Conservation (phyloP, 2,329 filamentous ascomycete genomes). For the Triangularia verruculosa region DNA sequence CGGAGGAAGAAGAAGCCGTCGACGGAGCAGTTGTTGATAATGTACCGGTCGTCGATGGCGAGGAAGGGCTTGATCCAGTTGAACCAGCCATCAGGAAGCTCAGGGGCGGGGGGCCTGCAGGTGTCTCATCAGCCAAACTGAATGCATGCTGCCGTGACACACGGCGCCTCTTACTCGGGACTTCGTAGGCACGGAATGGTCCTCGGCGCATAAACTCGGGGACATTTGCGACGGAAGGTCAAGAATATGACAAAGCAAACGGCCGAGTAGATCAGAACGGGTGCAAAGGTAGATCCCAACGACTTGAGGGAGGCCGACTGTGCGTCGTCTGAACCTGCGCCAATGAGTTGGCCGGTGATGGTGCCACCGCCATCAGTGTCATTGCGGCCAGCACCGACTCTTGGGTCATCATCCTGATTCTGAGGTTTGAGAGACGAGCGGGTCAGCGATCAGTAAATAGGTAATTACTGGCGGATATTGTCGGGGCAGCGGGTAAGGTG, state of each 20-base stretch:
- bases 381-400: constrained; percentile 44
- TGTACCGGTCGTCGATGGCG: constrained; percentile 68
- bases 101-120: constrained; percentile 52
- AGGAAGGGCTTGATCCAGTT: constrained; percentile 63
- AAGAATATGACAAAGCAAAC: constrained; percentile 53
- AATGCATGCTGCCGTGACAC: constrained; percentile 37
- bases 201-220: constrained; percentile 55
- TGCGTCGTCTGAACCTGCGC: constrained; percentile 27
- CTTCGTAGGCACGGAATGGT: constrained; percentile 48
- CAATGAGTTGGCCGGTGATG: constrained; percentile 33
- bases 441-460: neutral
- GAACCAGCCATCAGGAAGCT: constrained; percentile 55
- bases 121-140: constrained; percentile 1
- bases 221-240: constrained; percentile 44
- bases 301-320: constrained; percentile 41
- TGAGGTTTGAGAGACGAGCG: constrained; percentile 11
- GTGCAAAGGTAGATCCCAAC: constrained; percentile 51
- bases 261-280: constrained; percentile 47
- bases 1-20: constrained; percentile 87
- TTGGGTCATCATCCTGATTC: constrained; percentile 36
- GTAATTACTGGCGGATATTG: no score
- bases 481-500: neutral
- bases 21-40: constrained; percentile 82
- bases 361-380: constrained; percentile 40
- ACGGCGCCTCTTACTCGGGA: constrained; percentile 50